Percentiles rank a stretch among this genome's conserved stretches.
Conservation (phyloP, 129 eudicot species). For the Solidago caesia region DNA sequence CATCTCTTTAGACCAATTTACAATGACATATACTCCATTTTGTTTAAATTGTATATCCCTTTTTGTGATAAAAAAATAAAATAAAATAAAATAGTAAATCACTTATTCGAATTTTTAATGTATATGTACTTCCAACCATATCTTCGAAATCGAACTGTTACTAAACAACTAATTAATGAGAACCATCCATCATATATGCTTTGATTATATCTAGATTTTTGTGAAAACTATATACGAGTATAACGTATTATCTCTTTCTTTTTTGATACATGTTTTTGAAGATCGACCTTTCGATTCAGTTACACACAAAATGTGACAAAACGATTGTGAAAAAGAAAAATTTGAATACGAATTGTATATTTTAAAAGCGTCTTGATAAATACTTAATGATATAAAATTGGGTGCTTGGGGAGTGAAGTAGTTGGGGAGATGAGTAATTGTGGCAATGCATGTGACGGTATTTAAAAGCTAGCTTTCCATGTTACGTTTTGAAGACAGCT, state of each 20-base stretch:
- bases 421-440: slow-evolving; percentile 36
- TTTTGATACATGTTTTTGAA: too few species aligned
- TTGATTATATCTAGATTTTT: too few species aligned
- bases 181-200: too few species aligned
- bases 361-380: too few species aligned
- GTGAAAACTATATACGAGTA: too few species aligned
- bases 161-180: neutral
- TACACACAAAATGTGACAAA: too few species aligned
- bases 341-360: too few species aligned
- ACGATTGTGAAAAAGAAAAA: too few species aligned
- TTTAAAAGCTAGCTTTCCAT: slow-evolving; percentile 31
- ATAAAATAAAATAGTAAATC: neutral
- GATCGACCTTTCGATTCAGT: too few species aligned
- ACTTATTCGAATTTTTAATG: neutral
- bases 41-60: neutral
- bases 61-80: too few species aligned
- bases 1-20: too few species aligned
- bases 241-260: too few species aligned
- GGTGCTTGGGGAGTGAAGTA: slow-evolving; percentile 4
- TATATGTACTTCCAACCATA: neutral
- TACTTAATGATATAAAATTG: neutral
- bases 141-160: neutral
- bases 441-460: slow-evolving; percentile 30
- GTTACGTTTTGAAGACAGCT: slow-evolving; percentile 25
- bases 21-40: neutral